Evolutionary conservation across 148 eudicot species (phyloP).

Genomic region (Diospyros lotus): DNA sequence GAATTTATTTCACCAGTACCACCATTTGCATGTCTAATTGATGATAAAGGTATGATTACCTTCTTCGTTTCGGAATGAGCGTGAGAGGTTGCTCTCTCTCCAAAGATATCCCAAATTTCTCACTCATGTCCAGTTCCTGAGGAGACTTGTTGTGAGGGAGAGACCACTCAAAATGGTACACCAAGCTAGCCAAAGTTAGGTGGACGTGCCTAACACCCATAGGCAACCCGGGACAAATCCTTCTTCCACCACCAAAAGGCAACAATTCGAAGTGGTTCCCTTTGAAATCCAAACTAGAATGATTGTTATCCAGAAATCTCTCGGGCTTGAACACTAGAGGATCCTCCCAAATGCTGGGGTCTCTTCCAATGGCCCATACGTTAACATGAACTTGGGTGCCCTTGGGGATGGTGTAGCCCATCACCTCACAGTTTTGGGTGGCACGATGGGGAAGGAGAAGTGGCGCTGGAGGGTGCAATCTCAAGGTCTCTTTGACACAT

Average conservation of each 20-base stretch:
- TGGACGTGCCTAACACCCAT: conserved; percentile 17
- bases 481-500: conserved; percentile 16
- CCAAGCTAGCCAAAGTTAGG: conserved; percentile 20
- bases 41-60: too few relatives aligned
- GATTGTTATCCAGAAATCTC: conserved; percentile 15
- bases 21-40: too few relatives aligned
- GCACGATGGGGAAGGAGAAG: conserved; percentile 24
- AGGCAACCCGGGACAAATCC: conserved; percentile 32
- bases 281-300: conserved; percentile 14
- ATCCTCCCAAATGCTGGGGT: conserved; percentile 27
- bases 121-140: conserved; percentile 10
- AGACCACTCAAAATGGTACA: conserved; percentile 24
- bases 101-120: neutral
- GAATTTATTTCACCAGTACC: too few relatives aligned
- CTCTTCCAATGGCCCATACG: conserved; percentile 25
- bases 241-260: conserved; percentile 32
- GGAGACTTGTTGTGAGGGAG: conserved; percentile 2
- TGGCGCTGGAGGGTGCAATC: conserved; percentile 19
- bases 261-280: conserved; percentile 20
- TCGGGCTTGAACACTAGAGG: conserved; percentile 32
- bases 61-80: conserved; percentile 4
- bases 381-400: conserved; percentile 19
- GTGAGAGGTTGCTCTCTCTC: conserved; percentile 9
- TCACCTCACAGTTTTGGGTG: conserved; percentile 4
- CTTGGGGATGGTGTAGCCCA: conserved; percentile 24